Base-by-base conservation (phyloP, 805 yeast genomes). In the Candida insectalens region DNA sequence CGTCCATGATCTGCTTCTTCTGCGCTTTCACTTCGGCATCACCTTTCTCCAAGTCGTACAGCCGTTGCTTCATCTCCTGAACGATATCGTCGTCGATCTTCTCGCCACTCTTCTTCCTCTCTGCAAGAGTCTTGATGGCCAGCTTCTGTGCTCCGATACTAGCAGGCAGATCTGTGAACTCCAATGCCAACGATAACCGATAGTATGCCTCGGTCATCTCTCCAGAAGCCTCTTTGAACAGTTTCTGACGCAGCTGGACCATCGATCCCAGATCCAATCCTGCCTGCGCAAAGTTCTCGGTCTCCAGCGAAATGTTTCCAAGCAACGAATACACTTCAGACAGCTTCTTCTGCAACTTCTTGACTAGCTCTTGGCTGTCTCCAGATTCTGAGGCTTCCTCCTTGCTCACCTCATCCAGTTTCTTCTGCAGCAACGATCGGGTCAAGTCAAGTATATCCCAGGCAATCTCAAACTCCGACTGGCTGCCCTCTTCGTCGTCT, bases 231-330 rank as follows among this genome's bases (percentile, higher is more conserved):
- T 56, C 53, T 3, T 68, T 67, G 46, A 65, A 77, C 9, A 82
- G 50, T 36, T 71, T 57, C 32, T 59, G 49, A 51, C 83, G 68
- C 29, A 78, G 56, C 19, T 69, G 57, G 22, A 83, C 63, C 27
- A 84, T 65, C 14, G 69, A 57, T 30, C 65, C 60, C 37, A 85
- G 73, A 53, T 88, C 95, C 14, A 60, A 60, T 0, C 79, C 70
- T 0, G 96, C 83, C 53, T 84, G 94, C 12, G 63, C 58, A 54
- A 87, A 87, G 55, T 84, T 83, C 46, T 89, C 96, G 2, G 92
- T 73, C 50, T 89, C 98, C 29, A 88, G 63, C 0, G 95, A 79
- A 7, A 88, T 81, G 51, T 89, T 96, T 21, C 97, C 97, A 13
- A 87, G 63, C 8, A 88, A 56, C 48, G 82, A 88, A 51, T 77